phyloP scores from a whole-genome alignment of 2,329 filamentous ascomycete genomes.

The Botrytis hyacinthi region DNA sequence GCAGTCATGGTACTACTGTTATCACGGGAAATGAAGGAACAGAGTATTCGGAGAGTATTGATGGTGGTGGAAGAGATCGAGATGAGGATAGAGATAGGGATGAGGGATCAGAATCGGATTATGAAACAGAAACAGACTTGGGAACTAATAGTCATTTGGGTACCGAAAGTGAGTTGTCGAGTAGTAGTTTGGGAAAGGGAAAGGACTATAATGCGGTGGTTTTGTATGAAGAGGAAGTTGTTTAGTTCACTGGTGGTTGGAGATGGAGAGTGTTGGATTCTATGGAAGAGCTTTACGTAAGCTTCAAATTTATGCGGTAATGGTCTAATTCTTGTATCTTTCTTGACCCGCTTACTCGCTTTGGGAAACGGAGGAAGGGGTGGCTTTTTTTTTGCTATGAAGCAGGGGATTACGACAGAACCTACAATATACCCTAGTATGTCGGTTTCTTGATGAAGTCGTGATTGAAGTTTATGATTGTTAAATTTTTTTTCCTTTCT shows the following conservation, averaged over 20 bases:
- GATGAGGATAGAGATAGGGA: conserved; percentile 24
- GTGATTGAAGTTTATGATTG: conserved; percentile 19
- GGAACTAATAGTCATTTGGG: conserved; percentile 9
- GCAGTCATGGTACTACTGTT: conserved; percentile 36
- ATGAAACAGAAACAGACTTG: conserved; percentile 25
- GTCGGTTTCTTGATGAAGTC: conserved; percentile 25
- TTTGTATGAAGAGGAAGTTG: conserved; percentile 30
- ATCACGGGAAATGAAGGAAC: conserved; percentile 31
- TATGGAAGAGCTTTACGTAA: conserved; percentile 13
- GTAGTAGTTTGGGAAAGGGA: conserved; percentile 12
- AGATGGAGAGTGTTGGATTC: conserved; percentile 24
- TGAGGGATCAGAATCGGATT: conserved; percentile 24
- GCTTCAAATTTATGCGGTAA: neutral
- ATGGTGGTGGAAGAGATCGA: conserved; percentile 23
- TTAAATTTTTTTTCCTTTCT: neutral
- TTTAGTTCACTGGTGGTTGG: conserved; percentile 17
- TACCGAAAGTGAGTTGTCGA: conserved; percentile 19
- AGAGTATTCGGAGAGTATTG: conserved; percentile 36
- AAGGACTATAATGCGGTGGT: conserved; percentile 26
- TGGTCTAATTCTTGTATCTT: conserved; percentile 12
- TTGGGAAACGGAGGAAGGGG: neutral
- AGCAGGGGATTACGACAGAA: conserved; percentile 8
- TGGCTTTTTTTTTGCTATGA: neutral
- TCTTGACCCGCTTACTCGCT: neutral
- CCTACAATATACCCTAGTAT: conserved; percentile 12